A percentile compares a stretch with the other conserved stretches of the same genome.
These are phyloP conservation scores for Pichia terricola DNA, from an alignment of 1,139 yeast species.

Conservation along the genomic window DNA sequence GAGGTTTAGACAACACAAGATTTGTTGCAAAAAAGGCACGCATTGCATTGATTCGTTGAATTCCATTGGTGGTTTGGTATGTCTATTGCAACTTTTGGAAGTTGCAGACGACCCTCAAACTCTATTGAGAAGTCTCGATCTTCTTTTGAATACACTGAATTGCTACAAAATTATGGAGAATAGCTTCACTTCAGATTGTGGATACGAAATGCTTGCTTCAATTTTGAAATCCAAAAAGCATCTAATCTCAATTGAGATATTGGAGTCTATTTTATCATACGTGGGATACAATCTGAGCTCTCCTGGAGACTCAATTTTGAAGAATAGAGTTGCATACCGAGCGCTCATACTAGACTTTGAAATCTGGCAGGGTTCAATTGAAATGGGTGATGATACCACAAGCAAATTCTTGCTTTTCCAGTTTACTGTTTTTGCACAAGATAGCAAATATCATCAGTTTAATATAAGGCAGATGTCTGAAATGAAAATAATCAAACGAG, in stretches of 20 bases:
- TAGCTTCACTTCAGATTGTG: constrained; percentile 33
- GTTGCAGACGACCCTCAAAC: constrained; percentile 4
- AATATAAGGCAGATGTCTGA: constrained; percentile 43
- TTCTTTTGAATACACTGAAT: constrained; percentile 28
- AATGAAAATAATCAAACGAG: constrained; percentile 43
- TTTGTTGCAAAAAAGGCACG: constrained; percentile 14
- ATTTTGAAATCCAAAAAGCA: constrained; percentile 29
- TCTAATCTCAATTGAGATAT: constrained; percentile 25
- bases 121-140: constrained; percentile 28
- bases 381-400: constrained; percentile 26
- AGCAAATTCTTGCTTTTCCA: constrained; percentile 47
- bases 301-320: constrained; percentile 35
- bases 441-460: constrained; percentile 38
- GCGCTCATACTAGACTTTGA: constrained; percentile 39
- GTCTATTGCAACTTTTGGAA: background rate
- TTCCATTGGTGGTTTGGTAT: constrained; percentile 29
- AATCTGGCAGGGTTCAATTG: constrained; percentile 32
- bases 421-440: constrained; percentile 41
- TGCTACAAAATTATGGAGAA: constrained; percentile 20
- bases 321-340: constrained; percentile 37
- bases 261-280: constrained; percentile 33
- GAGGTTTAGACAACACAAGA: background rate
- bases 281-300: constrained; percentile 36
- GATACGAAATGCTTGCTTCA: constrained; percentile 34
- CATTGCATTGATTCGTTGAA: constrained; percentile 26